A percentile compares a stretch with the other conserved stretches of the same genome.
Evolutionary conservation across 1,284 basidiomycete species (phyloP).

Genomic region (Waitea zeae): DNA sequence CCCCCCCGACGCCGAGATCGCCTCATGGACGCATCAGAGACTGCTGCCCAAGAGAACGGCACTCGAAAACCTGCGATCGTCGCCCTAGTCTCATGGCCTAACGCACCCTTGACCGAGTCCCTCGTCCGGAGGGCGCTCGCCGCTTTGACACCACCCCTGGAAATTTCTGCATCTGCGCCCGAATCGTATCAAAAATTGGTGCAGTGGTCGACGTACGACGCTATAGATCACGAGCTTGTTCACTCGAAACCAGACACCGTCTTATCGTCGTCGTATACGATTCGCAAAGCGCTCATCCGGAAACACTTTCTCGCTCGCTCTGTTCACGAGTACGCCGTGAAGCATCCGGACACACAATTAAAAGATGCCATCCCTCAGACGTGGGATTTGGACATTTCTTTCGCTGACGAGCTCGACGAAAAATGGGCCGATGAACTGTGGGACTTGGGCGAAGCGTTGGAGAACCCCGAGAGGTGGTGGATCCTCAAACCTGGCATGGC

Average conservation of each 20-base stretch:
- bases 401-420: conserved; percentile 92
- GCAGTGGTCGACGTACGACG: conserved; percentile 76
- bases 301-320: conserved; percentile 85
- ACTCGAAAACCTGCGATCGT: no score
- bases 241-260: conserved; percentile 26
- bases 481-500: conserved; percentile 97
- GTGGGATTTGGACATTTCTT: conserved; percentile 81
- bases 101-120: conserved; percentile 56
- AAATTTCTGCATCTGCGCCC: conserved; percentile 12
- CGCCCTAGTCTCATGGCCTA: conserved; percentile 59
- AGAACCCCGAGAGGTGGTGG: conserved; percentile 53
- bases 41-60: no score
- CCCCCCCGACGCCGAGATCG: no score
- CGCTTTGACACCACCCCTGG: conserved; percentile 14
- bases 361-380: conserved; percentile 52
- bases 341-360: conserved; percentile 44
- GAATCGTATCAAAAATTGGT: conserved; percentile 19
- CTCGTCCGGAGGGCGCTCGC: conserved; percentile 52
- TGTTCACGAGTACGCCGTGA: conserved; percentile 58
- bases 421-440: conserved; percentile 88
- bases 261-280: conserved; percentile 75
- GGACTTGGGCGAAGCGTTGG: conserved; percentile 59
- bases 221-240: conserved; percentile 61
- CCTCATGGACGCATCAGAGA: no score
- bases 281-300: conserved; percentile 86